These are phyloP conservation scores for Crithidia acanthocephali DNA, from an alignment of 208 protist genomes.

Conservation along the genomic window DNA sequence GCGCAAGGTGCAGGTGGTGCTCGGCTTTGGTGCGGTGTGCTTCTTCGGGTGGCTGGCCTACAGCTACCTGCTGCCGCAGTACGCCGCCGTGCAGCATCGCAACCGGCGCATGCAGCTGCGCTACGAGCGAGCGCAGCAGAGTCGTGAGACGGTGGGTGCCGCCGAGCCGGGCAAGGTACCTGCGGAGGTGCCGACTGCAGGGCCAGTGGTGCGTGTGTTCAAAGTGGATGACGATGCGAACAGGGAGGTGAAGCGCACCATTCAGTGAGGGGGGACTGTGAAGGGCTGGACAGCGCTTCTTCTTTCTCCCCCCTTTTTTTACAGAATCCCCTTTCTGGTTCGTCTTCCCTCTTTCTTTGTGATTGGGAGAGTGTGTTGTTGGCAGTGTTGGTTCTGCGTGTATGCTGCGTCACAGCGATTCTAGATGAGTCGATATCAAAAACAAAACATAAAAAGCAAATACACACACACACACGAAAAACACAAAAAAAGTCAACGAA, in stretches of 20 bases:
- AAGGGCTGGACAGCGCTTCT: neutral
- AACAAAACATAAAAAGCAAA: neutral
- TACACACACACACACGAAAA: neutral
- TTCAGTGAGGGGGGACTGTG: conserved; percentile 13
- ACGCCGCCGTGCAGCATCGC: conserved; percentile 72
- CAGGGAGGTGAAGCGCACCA: conserved; percentile 8
- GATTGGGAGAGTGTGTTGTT: neutral
- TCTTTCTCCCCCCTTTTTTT: neutral
- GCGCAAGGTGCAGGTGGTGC: conserved; percentile 51
- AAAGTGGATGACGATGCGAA: conserved; percentile 10
- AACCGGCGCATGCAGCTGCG: conserved; percentile 63
- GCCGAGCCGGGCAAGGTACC: neutral
- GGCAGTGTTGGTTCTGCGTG: neutral
- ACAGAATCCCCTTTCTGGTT: no score
- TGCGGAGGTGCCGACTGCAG: neutral
- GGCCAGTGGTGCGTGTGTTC: conserved; percentile 32
- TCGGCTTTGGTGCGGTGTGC: conserved; percentile 36
- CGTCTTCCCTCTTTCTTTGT: no score
- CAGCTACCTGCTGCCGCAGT: conserved; percentile 70
- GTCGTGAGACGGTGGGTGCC: conserved; percentile 6
- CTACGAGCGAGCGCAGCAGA: conserved; percentile 56
- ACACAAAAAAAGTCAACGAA: no score
- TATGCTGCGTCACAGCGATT: conserved; percentile 13
- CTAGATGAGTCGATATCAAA: conserved; percentile 7
- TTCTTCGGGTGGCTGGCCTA: conserved; percentile 56